Percentiles rank a stretch among this genome's conserved stretches.
Conservation (phyloP, 768 basidiomycete species). For the Sporobolomyces pararoseus region DNA sequence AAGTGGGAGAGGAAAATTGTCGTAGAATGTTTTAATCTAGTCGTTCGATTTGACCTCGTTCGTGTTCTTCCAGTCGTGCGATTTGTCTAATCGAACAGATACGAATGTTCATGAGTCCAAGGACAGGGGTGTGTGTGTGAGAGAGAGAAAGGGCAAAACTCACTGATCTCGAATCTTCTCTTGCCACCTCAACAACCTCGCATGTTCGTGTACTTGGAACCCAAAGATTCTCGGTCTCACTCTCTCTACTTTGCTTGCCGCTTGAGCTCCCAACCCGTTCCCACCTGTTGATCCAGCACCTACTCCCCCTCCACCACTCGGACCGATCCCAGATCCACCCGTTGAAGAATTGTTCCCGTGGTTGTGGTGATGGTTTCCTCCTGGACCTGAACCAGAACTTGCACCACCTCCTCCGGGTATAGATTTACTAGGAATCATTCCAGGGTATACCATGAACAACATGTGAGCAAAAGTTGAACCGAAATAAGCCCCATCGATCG, state of each 20-base stretch:
- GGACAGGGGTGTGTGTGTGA: too few relatives aligned
- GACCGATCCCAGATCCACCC: neutral
- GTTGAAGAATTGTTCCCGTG: too few relatives aligned
- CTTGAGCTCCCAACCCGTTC: constrained; percentile 46
- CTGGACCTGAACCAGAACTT: too few relatives aligned
- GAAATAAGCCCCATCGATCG: constrained; percentile 97
- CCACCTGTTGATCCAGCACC: neutral
- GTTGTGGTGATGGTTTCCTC: too few relatives aligned
- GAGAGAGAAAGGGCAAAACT: constrained; percentile 8
- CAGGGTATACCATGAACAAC: constrained; percentile 92
- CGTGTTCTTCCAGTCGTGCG: constrained; percentile 29
- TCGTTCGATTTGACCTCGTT: constrained; percentile 29
- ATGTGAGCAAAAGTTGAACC: constrained; percentile 97
- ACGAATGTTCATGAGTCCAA: too few relatives aligned
- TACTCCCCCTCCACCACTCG: neutral
- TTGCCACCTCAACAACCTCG: constrained; percentile 92
- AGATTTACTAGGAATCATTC: constrained; percentile 79
- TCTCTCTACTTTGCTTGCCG: constrained; percentile 82
- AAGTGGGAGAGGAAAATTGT: neutral
- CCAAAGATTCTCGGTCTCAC: constrained; percentile 94
- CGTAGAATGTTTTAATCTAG: too few relatives aligned
- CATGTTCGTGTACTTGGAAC: constrained; percentile 90
- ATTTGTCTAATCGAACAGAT: constrained; percentile 41
- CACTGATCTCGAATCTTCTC: constrained; percentile 72
- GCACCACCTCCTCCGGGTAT: constrained; percentile 40